Percentiles rank a stretch among this genome's conserved stretches.
These are phyloP conservation scores for Casaregolazyma lundiana DNA, from an alignment of 1,139 yeast species.

Conservation along the genomic window DNA sequence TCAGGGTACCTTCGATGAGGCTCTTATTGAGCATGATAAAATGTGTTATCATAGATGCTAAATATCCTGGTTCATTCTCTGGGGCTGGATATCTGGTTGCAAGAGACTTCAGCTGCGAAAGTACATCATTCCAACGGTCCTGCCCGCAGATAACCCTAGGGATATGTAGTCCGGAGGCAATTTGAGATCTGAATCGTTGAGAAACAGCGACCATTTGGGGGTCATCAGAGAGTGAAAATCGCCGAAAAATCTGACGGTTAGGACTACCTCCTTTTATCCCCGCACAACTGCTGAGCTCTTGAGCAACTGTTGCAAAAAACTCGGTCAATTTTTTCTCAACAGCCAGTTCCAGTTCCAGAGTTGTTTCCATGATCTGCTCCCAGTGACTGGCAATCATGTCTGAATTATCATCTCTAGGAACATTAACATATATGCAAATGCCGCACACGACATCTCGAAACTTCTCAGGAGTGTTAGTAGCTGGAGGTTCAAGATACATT, in stretches of 20 bases:
- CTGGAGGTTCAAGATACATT: slow-evolving; percentile 1
- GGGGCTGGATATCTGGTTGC: slow-evolving; percentile 14
- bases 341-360: slow-evolving; percentile 23
- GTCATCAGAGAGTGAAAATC: slow-evolving; percentile 12
- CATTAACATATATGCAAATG: slow-evolving; percentile 23
- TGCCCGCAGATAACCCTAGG: slow-evolving; percentile 32
- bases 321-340: slow-evolving; percentile 16
- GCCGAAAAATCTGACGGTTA: background rate
- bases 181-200: slow-evolving; percentile 22
- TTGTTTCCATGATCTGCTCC: slow-evolving; percentile 26
- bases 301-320: slow-evolving; percentile 15
- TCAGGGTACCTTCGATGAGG: slow-evolving; percentile 14
- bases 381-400: slow-evolving; percentile 25
- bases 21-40: slow-evolving; percentile 19
- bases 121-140: slow-evolving; percentile 26
- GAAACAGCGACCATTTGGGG: slow-evolving; percentile 18
- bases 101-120: slow-evolving; percentile 22
- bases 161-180: slow-evolving; percentile 22
- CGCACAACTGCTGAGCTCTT: slow-evolving; percentile 11
- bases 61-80: slow-evolving; percentile 17
- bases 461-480: background rate
- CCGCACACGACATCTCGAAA: slow-evolving; percentile 18
- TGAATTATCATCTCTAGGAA: slow-evolving; percentile 19
- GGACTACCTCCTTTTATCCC: background rate
- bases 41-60: slow-evolving; percentile 15